Evolutionary conservation across 371 early-diverging fungal genomes (phyloP).

Genomic region (Conidiobolus incongruus): DNA sequence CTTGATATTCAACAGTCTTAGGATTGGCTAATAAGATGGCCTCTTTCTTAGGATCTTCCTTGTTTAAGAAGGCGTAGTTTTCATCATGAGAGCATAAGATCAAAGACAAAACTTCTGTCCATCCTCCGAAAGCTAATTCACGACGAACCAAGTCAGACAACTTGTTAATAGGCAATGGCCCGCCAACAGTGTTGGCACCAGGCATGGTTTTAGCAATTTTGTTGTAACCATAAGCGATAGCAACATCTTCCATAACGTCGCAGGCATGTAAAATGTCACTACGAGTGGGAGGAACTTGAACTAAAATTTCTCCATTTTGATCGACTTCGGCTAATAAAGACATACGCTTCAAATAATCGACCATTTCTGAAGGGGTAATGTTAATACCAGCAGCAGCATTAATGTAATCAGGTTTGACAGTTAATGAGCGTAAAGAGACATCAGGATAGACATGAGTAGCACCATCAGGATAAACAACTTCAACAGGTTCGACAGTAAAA

Average conservation of each 20-base stretch:
- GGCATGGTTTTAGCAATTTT: conserved; percentile 71
- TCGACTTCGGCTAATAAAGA: conserved; percentile 45
- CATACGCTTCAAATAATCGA: conserved; percentile 62
- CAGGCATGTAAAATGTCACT: conserved; percentile 94
- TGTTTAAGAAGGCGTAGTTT: conserved; percentile 74
- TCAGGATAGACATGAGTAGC: conserved; percentile 43
- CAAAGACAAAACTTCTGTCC: conserved; percentile 89
- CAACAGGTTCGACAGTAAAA: conserved; percentile 69
- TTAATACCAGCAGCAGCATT: conserved; percentile 61
- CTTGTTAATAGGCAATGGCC: conserved; percentile 86
- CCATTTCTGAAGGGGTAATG: conserved; percentile 51
- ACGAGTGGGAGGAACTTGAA: conserved; percentile 80
- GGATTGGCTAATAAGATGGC: conserved; percentile 91
- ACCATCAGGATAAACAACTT: conserved; percentile 72
- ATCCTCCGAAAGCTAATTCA: conserved; percentile 86
- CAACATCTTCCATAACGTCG: conserved; percentile 98
- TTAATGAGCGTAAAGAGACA: conserved; percentile 35
- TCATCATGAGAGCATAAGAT: conserved; percentile 95
- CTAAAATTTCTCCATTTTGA: conserved; percentile 35
- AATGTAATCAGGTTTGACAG: conserved; percentile 63
- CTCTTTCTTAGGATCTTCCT: conserved; percentile 42
- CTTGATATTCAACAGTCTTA: conserved; percentile 87
- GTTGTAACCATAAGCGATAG: conserved; percentile 98
- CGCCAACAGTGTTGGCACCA: conserved; percentile 63
- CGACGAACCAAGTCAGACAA: conserved; percentile 70